phyloP scores from a whole-genome alignment of 2,329 filamentous ascomycete species.

The Cryoendolithus antarcticus region DNA sequence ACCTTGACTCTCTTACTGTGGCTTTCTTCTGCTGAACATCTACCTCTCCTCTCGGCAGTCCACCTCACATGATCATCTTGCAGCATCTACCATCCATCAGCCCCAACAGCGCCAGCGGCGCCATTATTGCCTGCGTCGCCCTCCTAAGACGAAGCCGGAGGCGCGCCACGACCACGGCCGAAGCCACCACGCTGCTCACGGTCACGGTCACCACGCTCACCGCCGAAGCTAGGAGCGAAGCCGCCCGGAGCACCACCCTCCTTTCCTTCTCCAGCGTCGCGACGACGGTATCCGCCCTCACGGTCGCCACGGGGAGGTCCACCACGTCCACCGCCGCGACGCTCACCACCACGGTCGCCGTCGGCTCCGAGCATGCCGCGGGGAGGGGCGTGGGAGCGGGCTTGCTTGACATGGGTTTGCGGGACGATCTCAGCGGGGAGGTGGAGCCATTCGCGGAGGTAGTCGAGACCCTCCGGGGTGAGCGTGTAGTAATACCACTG shows the following conservation, averaged over 20 bases:
- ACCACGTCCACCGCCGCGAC: conserved; percentile 64
- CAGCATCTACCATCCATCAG: too few relatives aligned
- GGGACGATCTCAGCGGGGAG: conserved; percentile 98
- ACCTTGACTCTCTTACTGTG: too few relatives aligned
- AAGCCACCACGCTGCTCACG: conserved; percentile 63
- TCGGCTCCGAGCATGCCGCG: conserved; percentile 91
- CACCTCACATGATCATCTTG: too few relatives aligned
- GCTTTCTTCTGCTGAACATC: too few relatives aligned
- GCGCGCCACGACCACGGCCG: conserved; percentile 59
- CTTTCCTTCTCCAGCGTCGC: conserved; percentile 60
- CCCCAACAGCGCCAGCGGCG: too few relatives aligned
- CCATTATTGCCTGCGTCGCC: conserved; percentile 3
- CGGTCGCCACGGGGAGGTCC: conserved; percentile 62
- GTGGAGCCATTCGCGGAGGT: conserved; percentile 99
- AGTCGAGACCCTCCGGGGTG: conserved; percentile 98
- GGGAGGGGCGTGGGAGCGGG: conserved; percentile 94
- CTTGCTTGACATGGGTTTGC: conserved; percentile 99
- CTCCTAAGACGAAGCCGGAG: conserved; percentile 27
- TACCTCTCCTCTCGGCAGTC: too few relatives aligned
- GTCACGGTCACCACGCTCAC: conserved; percentile 82
- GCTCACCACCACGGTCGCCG: conserved; percentile 46
- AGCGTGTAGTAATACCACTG: conserved; percentile 99
- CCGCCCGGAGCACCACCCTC: conserved; percentile 85
- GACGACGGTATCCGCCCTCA: conserved; percentile 45
- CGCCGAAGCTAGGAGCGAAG: conserved; percentile 74